Conservation (phyloP, 2,329 filamentous ascomycete species). For the Juglanconis oblonga region DNA sequence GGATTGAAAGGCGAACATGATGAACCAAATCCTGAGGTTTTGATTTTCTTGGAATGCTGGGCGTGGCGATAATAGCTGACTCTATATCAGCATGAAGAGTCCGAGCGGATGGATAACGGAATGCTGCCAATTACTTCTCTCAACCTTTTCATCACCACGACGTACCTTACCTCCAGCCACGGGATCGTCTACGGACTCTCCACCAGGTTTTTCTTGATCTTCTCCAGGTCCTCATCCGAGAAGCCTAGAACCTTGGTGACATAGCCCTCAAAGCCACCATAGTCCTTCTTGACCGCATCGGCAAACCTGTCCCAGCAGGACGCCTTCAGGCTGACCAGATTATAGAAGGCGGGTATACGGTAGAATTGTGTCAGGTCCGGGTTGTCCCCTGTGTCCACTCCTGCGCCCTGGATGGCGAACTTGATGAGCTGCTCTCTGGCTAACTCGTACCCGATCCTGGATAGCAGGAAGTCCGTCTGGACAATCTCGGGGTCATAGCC, state of each 20-base stretch:
- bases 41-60: too few relatives aligned
- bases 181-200: background rate
- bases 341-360: slow-evolving; percentile 45
- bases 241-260: slow-evolving; percentile 44
- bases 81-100: too few relatives aligned
- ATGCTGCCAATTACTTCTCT: background rate
- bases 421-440: slow-evolving; percentile 45
- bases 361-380: slow-evolving; percentile 25
- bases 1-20: too few relatives aligned
- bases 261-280: slow-evolving; percentile 50
- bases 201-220: slow-evolving; percentile 45
- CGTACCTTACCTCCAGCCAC: background rate
- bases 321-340: slow-evolving; percentile 42
- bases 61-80: too few relatives aligned
- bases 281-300: slow-evolving; percentile 38
- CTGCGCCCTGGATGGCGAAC: slow-evolving; percentile 32
- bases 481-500: slow-evolving; percentile 42
- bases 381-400: slow-evolving; percentile 28
- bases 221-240: slow-evolving; percentile 40
- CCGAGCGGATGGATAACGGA: too few relatives aligned
- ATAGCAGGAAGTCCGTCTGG: slow-evolving; percentile 50
- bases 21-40: too few relatives aligned
- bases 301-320: slow-evolving; percentile 45
- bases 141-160: background rate
- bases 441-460: slow-evolving; percentile 50